Base-by-base conservation (phyloP, 805 yeast species). In the Candida pini region DNA sequence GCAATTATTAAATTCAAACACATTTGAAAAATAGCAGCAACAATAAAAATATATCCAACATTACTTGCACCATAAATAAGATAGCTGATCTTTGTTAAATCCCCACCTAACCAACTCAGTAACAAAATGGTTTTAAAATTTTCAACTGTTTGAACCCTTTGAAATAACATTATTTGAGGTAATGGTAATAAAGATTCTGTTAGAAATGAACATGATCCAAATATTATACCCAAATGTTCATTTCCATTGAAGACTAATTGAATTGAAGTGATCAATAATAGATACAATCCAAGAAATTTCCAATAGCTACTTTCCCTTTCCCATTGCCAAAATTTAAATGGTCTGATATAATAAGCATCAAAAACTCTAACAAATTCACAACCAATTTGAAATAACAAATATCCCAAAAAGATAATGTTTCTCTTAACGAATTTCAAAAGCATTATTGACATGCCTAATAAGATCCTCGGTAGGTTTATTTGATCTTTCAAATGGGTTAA, bases 71-170 rank as follows among this genome's bases (percentile, higher is more conserved):
- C 95, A 56, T 69, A 83, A n/a, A 83, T 48, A 34, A 85, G 63
- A 50, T 84, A 85, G 34, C 79, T 65, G 17, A 86, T 73, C 54
- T 89, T 89, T 25, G 86, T 71, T 26, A 81, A 64, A 60, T 88
- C 97, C 38, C 96, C 96, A 40, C 90, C 80, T 4, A 88, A 64
- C 97, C 97, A 88, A 49, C 89, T 80, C 14, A 87, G 60, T 24
- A 88, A 55, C 22, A 88, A 62, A 18, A 90, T 74, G 33, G 78
- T 65, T 49, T 87, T 81, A 62, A 88, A 88, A 40, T 92, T 90
- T 44, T 81, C 81, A 6, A 83, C 76, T 0, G 86, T 73, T 47
- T 76, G 76, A 18, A 80, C 48, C 37, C 87, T 69, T 51, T 76
- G 71, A 31, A 84, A 66, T 41, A 84, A 60, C n/a, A 85, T 62